These are phyloP conservation scores for Sphagnum magellanicum DNA, from an alignment of 228 moss, liverwort and hornwort species.

Conservation along the genomic window DNA sequence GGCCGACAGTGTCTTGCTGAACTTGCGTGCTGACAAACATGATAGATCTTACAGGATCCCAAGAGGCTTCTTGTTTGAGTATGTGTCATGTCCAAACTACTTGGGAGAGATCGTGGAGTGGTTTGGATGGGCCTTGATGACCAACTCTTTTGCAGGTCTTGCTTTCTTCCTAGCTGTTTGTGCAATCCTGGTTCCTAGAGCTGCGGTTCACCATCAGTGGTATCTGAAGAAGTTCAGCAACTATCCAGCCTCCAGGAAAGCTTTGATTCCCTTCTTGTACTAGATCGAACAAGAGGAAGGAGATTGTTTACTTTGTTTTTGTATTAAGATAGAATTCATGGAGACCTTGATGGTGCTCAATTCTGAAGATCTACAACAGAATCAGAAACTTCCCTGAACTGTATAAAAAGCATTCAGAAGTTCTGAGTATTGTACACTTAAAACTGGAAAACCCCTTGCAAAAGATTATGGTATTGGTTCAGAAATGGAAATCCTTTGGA, in stretches of 20 bases:
- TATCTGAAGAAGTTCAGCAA: constrained; percentile 70
- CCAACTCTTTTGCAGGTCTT: constrained; percentile 66
- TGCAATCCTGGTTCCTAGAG: constrained; percentile 65
- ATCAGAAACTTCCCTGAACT: too few species aligned
- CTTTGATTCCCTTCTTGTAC: constrained; percentile 63
- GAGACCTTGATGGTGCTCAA: too few species aligned
- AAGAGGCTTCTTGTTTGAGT: constrained; percentile 51
- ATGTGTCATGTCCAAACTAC: constrained; percentile 72
- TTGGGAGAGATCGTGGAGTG: constrained; percentile 76
- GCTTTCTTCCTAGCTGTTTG: constrained; percentile 46
- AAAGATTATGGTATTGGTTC: too few species aligned
- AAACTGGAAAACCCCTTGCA: too few species aligned
- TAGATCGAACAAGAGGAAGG: constrained; percentile 2
- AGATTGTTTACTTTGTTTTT: too few species aligned
- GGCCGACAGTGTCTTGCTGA: constrained; percentile 68
- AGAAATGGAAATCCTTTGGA: too few species aligned
- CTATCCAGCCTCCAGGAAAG: constrained; percentile 60
- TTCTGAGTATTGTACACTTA: too few species aligned
- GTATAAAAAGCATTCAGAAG: too few species aligned
- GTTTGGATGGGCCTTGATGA: constrained; percentile 89
- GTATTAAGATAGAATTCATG: too few species aligned
- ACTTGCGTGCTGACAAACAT: constrained; percentile 48
- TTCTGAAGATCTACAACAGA: too few species aligned
- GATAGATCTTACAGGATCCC: constrained; percentile 85
- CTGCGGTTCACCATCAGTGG: constrained; percentile 61